phyloP scores from a whole-genome alignment of 768 basidiomycete genomes.

The Rickenella mellea region DNA sequence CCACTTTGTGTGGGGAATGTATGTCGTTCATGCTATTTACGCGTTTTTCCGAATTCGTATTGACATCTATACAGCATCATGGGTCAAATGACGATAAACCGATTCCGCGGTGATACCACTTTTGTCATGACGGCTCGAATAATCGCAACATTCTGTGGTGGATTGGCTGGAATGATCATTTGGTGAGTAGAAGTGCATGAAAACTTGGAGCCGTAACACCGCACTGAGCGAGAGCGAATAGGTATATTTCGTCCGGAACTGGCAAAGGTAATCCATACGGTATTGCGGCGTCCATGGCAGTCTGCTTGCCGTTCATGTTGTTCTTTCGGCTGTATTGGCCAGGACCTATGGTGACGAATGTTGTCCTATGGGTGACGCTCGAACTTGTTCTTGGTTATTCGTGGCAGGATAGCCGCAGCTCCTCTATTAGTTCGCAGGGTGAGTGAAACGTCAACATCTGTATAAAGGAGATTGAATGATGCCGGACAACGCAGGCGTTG shows the following conservation, averaged over 20 bases:
- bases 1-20: conserved; percentile 67
- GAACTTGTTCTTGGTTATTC: conserved; percentile 66
- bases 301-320: conserved; percentile 67
- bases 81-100: conserved; percentile 50
- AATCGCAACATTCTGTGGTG: conserved; percentile 56
- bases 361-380: conserved; percentile 58
- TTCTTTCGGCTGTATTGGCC: conserved; percentile 66
- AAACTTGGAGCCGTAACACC: background rate
- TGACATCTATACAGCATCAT: conserved; percentile 24
- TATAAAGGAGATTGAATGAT: background rate
- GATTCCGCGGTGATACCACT: conserved; percentile 69
- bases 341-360: conserved; percentile 58
- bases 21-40: conserved; percentile 10
- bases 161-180: conserved; percentile 49
- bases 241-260: conserved; percentile 63
- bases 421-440: conserved; percentile 7
- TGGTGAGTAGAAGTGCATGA: conserved; percentile 36
- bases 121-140: conserved; percentile 57
- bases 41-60: background rate
- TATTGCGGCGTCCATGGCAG: conserved; percentile 54
- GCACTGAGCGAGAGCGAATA: conserved; percentile 11
- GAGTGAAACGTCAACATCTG: background rate
- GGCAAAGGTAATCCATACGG: conserved; percentile 59
- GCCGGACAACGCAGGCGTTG: conserved; percentile 29
- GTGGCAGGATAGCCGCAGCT: conserved; percentile 46